Percentiles rank a stretch among this genome's conserved stretches.
These are phyloP conservation scores for Metschnikowia rubicola DNA, from an alignment of 805 yeast genomes.

Conservation along the genomic window DNA sequence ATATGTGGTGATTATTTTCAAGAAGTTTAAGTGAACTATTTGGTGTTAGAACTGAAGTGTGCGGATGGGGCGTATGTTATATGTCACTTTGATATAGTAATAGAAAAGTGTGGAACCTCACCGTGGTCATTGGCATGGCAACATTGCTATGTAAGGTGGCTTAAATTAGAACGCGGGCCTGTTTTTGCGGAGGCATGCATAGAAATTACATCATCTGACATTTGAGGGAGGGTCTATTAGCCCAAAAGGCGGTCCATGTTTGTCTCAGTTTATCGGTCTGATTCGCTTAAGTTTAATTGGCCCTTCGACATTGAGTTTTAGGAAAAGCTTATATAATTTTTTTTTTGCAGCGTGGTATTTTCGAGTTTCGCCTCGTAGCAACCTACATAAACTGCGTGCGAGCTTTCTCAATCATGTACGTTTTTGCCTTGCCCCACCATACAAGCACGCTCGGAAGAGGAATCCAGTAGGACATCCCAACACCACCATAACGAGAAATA, in stretches of 20 bases:
- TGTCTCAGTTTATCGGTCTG: no score
- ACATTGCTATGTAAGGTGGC: constrained; percentile 12
- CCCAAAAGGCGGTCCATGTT: no score
- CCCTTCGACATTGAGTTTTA: no score
- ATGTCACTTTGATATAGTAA: constrained; percentile 1
- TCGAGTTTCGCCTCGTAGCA: neutral
- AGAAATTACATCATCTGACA: no score
- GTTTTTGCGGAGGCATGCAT: constrained; percentile 1
- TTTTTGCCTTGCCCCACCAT: constrained; percentile 24
- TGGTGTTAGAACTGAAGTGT: no score
- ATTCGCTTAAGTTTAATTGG: no score
- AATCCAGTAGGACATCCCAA: constrained; percentile 30
- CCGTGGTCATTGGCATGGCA: constrained; percentile 3
- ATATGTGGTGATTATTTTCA: neutral
- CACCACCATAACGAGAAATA: constrained; percentile 35
- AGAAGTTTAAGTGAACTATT: neutral
- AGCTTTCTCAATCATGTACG: constrained; percentile 26
- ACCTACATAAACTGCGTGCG: constrained; percentile 13
- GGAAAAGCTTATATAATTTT: no score
- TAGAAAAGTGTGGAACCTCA: constrained; percentile 3
- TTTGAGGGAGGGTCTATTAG: no score
- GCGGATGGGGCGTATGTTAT: neutral
- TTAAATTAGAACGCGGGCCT: neutral
- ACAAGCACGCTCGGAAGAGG: constrained; percentile 29
- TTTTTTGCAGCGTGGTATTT: no score